Base-by-base conservation (phyloP, 768 basidiomycete species). In the Collybiopsis confluens region DNA sequence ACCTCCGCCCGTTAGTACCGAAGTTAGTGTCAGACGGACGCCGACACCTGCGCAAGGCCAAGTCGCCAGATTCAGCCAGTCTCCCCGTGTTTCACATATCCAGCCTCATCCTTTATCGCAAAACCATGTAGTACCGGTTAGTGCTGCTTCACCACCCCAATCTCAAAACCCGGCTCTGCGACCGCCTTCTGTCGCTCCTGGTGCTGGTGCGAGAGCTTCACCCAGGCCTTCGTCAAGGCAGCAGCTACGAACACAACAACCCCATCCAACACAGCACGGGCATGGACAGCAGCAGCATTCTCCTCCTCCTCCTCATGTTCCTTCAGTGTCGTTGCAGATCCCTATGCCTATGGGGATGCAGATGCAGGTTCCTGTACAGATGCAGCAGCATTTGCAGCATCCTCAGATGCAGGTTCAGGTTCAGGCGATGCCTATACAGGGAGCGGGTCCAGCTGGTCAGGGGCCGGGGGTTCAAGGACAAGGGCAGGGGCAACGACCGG, bases 11-110 rank as follows among this genome's bases (percentile, higher is more conserved):
- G 30, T n/a, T n/a, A n/a, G 30, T 33, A 6, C 30, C 30, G 30
- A 33, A 33, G 30, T 33, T 6, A 13, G 30, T 13, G 30, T 62
- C 3, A 70, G 70, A 56, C 67, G 70, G 30, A 62, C 68, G 1
- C 59, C 71, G 6, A 74, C 74, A 10, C 70, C 73, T 28, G 65
- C 68, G 9, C 30, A 33, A 13, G 30, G 30, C 5, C 30, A 33
- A 33, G n/a, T n/a, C n/a, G n/a, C n/a, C 72, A 70, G 55, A 54
- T 59, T 53, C 42, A 24, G 57, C n/a, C 42, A 55, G 51, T 60
- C 61, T 3, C 56, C 62, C 42, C 62, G 59, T 28, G 61, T 54
- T 8, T 55, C 60, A n/a, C 54, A 63, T 3, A 56, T 62, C 11
- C 65, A 64, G 24, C 56, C 28, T 13, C 41, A 42, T 33, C 42